Evolutionary conservation across 2,329 filamentous ascomycete genomes (phyloP).

Genomic region (Arthroderma uncinatum): DNA sequence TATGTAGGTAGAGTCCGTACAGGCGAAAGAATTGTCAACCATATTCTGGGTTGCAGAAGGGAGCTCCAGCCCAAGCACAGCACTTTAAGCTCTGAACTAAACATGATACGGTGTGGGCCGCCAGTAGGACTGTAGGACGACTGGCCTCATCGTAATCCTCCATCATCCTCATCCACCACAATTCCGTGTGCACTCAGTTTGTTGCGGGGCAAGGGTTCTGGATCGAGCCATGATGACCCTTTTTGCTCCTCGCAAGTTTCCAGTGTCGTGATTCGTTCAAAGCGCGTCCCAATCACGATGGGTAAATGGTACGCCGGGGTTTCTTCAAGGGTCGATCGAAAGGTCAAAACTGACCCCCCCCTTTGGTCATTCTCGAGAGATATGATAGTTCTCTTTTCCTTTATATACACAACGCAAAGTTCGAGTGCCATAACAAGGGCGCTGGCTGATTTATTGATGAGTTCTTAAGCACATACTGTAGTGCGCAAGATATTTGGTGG

Average conservation of each 20-base stretch:
- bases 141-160: background rate
- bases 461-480: no score
- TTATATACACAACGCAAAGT: background rate
- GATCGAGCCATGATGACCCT: no score
- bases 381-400: conserved; percentile 2
- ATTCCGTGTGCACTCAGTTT: background rate
- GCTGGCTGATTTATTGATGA: background rate
- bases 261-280: background rate
- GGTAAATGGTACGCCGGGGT: background rate
- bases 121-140: background rate
- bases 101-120: background rate
- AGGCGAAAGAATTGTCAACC: background rate
- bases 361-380: background rate
- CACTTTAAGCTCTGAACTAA: background rate
- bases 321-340: background rate
- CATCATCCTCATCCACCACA: background rate
- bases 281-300: background rate
- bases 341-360: background rate
- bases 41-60: background rate
- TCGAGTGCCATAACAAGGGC: background rate
- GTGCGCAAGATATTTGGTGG: background rate
- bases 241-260: background rate
- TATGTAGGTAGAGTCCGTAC: background rate
- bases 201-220: background rate
- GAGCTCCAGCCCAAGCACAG: background rate